Conservation (phyloP, 257 asterid genomes). For the Solanum bukasovii region DNA sequence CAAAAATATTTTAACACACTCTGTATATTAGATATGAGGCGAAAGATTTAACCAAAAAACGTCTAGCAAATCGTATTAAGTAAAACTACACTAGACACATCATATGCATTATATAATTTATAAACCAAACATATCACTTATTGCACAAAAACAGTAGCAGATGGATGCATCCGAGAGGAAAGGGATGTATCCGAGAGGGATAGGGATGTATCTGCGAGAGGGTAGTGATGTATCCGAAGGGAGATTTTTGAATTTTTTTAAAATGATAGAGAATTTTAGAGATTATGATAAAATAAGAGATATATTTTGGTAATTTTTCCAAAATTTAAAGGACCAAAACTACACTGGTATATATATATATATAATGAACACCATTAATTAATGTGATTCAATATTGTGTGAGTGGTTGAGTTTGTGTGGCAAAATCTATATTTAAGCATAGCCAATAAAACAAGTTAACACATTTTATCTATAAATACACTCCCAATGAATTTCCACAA, state of each 20-base stretch:
- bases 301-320: no score
- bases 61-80: no score
- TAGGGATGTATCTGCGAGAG: accelerated
- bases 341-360: neutral
- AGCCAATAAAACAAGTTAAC: neutral
- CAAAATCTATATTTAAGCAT: neutral
- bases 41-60: no score
- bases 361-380: neutral
- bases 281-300: no score
- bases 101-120: no score
- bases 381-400: neutral
- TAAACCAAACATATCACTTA: neutral
- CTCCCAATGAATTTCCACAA: neutral
- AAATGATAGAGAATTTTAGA: accelerated
- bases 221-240: neutral
- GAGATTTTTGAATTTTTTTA: no score
- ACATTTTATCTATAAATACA: neutral
- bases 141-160: neutral
- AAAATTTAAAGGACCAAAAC: neutral
- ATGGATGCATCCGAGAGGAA: neutral
- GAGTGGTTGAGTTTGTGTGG: neutral
- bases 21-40: no score
- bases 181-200: neutral
- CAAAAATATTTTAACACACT: no score
- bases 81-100: neutral